Base-by-base conservation (phyloP, 2,329 filamentous ascomycete species). In the Lasiodiplodia sp. region DNA sequence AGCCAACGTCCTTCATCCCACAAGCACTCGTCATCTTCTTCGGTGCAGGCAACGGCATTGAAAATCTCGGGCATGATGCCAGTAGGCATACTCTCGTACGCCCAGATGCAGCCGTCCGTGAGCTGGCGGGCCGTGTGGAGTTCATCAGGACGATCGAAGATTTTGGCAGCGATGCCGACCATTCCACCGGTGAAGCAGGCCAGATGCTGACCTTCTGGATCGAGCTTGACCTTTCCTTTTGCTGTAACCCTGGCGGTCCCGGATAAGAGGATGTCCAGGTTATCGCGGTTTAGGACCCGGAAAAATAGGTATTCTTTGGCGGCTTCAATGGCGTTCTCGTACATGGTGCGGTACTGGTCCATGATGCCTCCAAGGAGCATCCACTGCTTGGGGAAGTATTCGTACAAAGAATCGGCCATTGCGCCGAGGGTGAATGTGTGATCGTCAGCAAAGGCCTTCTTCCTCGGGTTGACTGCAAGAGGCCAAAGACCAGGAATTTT, bases 231-330 rank as follows among this genome's bases (percentile, higher is more conserved):
- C 2, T 83, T 78, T 16, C 84, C 84, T 1, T 73, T 77, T 11
- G 86, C 84, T 57, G 76, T 82, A 2, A 75, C 75, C 1, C 77
- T 71, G 4, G 75, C 75, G 6, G 88, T 89, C 28, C 91, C 91
- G 0, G 92, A 88, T 70, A 96, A 88, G 8, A 96, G 84, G n/a
- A 96, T 87, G 69, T 95, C 88, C 64, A 87, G 87, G 66, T 87
- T 83, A 7, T 86, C 82, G 7, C 88, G 86, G 23, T 89, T 86
- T 88, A 96, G 91, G 0, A 94, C 93, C 5, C 91, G 87, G 80
- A 88, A 97, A 68, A 97, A 87, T 11, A 97, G 84, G 77, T 92
- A 86, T 71, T 93, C 85, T 72, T 91, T 91, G 44, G 91, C 87
- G 0, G 88, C 88, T 5, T 90, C 87, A 37, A 90, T 86, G 4